A percentile compares a stretch with the other conserved stretches of the same genome.
These are phyloP conservation scores for Apiospora phragmitis DNA, from an alignment of 2,329 filamentous ascomycete genomes.

Conservation along the genomic window DNA sequence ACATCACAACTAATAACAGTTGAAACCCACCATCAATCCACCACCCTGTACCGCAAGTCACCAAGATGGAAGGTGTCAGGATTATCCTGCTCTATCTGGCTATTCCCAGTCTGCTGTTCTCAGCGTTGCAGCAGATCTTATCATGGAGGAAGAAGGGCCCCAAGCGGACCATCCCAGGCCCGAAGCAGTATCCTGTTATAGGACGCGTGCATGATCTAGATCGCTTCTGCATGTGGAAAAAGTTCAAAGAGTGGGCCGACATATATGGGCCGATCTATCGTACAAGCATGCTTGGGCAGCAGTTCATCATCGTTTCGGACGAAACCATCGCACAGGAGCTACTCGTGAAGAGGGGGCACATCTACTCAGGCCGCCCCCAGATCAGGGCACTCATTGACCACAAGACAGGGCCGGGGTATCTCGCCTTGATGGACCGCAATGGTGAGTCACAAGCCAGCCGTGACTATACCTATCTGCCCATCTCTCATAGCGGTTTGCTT, in stretches of 20 bases:
- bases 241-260: slow-evolving; percentile 41
- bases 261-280: slow-evolving; percentile 32
- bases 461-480: not conserved
- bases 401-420: slow-evolving; percentile 48
- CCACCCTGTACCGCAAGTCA: not conserved
- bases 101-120: slow-evolving; percentile 45
- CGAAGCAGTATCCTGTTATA: slow-evolving; percentile 47
- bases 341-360: slow-evolving; percentile 49
- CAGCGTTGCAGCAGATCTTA: slow-evolving; percentile 39
- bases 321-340: slow-evolving; percentile 50
- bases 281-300: slow-evolving; percentile 33
- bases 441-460: slow-evolving; percentile 32
- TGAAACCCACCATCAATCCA: not conserved
- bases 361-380: slow-evolving; percentile 51
- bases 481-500: too few species aligned
- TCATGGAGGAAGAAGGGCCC: slow-evolving; percentile 33
- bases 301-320: slow-evolving; percentile 44
- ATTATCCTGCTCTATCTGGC: slow-evolving; percentile 46
- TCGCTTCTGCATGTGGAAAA: slow-evolving; percentile 48
- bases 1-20: not conserved
- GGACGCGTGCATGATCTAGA: slow-evolving; percentile 51
- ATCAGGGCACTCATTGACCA: slow-evolving; percentile 50
- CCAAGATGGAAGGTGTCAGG: slow-evolving; percentile 40
- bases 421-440: slow-evolving; percentile 52
- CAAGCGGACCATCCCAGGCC: slow-evolving; percentile 43